Percentiles rank a stretch among this genome's conserved stretches.
phyloP scores from a whole-genome alignment of 2,329 filamentous ascomycete genomes.

The Phialocephala subalpina region DNA sequence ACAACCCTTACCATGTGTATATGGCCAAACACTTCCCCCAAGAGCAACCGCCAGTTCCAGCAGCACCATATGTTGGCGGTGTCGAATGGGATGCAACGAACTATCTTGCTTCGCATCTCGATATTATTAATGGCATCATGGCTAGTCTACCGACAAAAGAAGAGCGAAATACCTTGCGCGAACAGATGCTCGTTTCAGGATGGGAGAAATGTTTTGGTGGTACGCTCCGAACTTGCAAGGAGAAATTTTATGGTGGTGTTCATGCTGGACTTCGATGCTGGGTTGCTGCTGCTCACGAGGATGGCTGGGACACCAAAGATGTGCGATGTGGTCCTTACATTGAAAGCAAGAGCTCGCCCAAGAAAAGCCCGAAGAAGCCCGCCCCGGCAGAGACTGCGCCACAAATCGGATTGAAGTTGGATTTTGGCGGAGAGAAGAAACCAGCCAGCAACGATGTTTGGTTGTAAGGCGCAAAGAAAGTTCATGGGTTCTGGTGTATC shows the following conservation, averaged over 20 bases:
- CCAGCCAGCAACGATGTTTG: constrained; percentile 33
- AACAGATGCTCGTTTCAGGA: constrained; percentile 80
- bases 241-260: constrained; percentile 94
- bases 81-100: constrained; percentile 99
- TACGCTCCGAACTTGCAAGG: constrained; percentile 89
- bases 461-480: constrained; percentile 27
- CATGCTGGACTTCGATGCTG: constrained; percentile 90
- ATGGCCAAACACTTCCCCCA: constrained; percentile 81
- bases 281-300: constrained; percentile 86
- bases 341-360: constrained; percentile 51
- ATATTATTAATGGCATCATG: constrained; percentile 89
- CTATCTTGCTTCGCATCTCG: constrained; percentile 90
- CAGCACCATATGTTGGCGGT: constrained; percentile 93
- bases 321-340: constrained; percentile 77
- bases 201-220: constrained; percentile 91
- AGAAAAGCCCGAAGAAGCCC: constrained; percentile 49
- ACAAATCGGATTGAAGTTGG: constrained; percentile 43
- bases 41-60: constrained; percentile 87
- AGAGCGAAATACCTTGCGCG: constrained; percentile 81
- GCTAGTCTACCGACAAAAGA: constrained; percentile 75
- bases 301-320: constrained; percentile 85
- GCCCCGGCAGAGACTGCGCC: constrained; percentile 34
- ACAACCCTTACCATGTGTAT: constrained; percentile 60
- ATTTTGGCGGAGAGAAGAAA: constrained; percentile 36
- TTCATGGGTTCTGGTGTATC: not conserved